These are phyloP conservation scores for Delitschia confertaspora DNA, from an alignment of 495 filamentous ascomycete species.

Conservation along the genomic window DNA sequence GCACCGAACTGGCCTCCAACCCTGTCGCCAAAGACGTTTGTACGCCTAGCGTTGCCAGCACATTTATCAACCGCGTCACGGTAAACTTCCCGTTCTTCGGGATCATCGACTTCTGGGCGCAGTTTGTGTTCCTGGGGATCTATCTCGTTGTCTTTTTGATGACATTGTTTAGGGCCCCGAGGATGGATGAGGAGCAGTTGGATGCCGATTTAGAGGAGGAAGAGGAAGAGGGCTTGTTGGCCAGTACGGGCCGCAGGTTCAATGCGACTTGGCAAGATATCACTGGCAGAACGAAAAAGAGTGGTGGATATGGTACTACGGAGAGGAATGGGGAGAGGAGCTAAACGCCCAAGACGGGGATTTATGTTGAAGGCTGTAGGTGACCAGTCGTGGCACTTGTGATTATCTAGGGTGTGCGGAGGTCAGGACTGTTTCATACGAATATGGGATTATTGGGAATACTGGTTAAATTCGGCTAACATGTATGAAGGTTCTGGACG, in stretches of 20 bases:
- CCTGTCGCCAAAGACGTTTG: slow-evolving; percentile 63
- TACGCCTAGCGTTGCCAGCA: slow-evolving; percentile 81
- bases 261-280: slow-evolving; percentile 86
- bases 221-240: slow-evolving; percentile 86
- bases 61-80: slow-evolving; percentile 88
- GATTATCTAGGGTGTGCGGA: too few relatives aligned
- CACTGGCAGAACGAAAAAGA: slow-evolving; percentile 44
- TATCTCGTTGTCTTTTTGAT: slow-evolving; percentile 70
- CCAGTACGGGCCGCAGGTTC: slow-evolving; percentile 67
- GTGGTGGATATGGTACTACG: slow-evolving; percentile 18
- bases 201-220: slow-evolving; percentile 90
- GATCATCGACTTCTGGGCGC: slow-evolving; percentile 87
- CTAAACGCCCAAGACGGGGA: too few relatives aligned
- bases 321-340: slow-evolving; percentile 15
- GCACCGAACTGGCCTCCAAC: slow-evolving; percentile 61
- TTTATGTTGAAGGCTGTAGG: too few relatives aligned
- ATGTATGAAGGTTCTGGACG: too few relatives aligned
- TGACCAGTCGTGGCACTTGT: too few relatives aligned
- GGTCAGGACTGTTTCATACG: too few relatives aligned
- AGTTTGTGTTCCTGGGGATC: slow-evolving; percentile 80
- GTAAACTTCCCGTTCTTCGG: slow-evolving; percentile 95
- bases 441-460: too few relatives aligned
- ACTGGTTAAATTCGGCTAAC: too few relatives aligned
- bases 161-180: slow-evolving; percentile 70
- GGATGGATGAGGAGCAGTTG: slow-evolving; percentile 59